phyloP scores from a whole-genome alignment of 139 green algal species.

The Tetradesmus obliquus region DNA sequence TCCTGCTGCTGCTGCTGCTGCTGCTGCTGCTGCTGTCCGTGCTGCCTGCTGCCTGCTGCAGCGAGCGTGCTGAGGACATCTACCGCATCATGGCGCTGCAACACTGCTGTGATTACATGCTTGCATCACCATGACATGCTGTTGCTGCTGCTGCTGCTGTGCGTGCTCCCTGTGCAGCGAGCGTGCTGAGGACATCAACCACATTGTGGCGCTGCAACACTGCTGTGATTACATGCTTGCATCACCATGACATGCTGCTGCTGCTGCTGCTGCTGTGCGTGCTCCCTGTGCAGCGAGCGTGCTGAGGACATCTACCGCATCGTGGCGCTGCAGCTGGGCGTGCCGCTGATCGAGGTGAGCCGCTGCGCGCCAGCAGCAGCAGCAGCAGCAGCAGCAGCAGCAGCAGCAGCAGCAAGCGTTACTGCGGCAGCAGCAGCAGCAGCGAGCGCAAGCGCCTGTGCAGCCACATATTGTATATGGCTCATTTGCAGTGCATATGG shows the following conservation, averaged over 20 bases:
- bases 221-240: not conserved
- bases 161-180: no score
- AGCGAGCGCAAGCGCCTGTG: not conserved
- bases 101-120: not conserved
- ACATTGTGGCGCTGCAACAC: not conserved
- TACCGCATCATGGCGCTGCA: no score
- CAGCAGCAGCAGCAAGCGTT: not conserved
- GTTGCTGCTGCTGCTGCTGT: no score
- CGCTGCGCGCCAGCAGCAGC: not conserved
- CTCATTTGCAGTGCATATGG: no score
- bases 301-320: conserved; percentile 89
- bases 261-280: not conserved
- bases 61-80: no score
- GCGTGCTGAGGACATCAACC: no score
- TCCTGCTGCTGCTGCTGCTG: not conserved
- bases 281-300: conserved; percentile 54
- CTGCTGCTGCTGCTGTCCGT: no score
- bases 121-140: no score
- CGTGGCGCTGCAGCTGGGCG: conserved; percentile 55
- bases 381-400: not conserved
- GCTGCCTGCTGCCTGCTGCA: no score
- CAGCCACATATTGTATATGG: no score
- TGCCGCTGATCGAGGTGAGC: conserved; percentile 64
- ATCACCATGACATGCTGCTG: not conserved
- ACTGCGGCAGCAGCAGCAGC: not conserved